Conservation (phyloP, 2,329 filamentous ascomycete genomes). For the Ophiostoma perfectum region DNA sequence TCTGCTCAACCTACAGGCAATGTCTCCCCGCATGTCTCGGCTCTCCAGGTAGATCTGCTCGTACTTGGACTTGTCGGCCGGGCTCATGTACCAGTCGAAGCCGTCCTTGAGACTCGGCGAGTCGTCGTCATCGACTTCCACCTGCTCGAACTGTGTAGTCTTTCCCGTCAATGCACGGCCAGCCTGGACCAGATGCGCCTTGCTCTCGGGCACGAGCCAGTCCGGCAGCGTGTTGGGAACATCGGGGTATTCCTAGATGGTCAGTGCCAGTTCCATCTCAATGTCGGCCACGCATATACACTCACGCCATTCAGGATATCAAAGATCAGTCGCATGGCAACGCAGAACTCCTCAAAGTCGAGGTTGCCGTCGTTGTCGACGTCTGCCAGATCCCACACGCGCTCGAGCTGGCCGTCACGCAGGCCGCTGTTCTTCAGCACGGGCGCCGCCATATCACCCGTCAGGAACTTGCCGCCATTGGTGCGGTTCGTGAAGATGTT, state of each 20-base stretch:
- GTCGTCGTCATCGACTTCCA: conserved; percentile 65
- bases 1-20: conserved; percentile 44
- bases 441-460: conserved; percentile 56
- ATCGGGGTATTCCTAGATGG: conserved; percentile 70
- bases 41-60: conserved; percentile 96
- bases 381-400: conserved; percentile 94
- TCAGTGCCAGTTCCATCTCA: not conserved
- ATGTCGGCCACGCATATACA: conserved; percentile 22
- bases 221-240: conserved; percentile 84
- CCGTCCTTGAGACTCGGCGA: conserved; percentile 83
- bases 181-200: conserved; percentile 83
- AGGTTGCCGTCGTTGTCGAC: conserved; percentile 96
- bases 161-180: conserved; percentile 71
- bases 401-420: conserved; percentile 75
- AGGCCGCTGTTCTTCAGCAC: conserved; percentile 60
- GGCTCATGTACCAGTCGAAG: conserved; percentile 99
- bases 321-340: conserved; percentile 97
- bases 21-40: conserved; percentile 78
- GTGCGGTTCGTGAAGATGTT: conserved; percentile 58
- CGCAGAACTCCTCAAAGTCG: conserved; percentile 99
- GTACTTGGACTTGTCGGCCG: conserved; percentile 85
- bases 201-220: conserved; percentile 95
- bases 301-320: conserved; percentile 89
- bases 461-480: conserved; percentile 55
- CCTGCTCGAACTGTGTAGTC: conserved; percentile 75